Percentiles rank a stretch among this genome's conserved stretches.
phyloP scores from a whole-genome alignment of 2,329 filamentous ascomycete species.

The Hansfordia pulvinata region DNA sequence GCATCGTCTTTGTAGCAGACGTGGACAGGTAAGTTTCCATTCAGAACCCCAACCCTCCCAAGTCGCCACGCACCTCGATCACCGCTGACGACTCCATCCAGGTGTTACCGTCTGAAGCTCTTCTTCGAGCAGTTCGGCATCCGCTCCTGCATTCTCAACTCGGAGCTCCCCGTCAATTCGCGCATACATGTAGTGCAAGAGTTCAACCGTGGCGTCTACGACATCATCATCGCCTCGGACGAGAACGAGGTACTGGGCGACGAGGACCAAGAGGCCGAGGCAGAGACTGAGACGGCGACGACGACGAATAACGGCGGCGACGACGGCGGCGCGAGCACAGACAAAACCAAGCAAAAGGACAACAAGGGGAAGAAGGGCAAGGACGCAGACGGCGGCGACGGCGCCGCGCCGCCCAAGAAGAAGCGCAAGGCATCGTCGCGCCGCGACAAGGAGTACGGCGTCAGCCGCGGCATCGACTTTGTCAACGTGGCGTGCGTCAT shows the following conservation, averaged over 20 bases:
- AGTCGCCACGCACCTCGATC: too few relatives aligned
- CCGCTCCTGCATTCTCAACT: slow-evolving; percentile 85
- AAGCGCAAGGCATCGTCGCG: slow-evolving; percentile 48
- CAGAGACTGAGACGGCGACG: slow-evolving; percentile 14
- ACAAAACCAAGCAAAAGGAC: slow-evolving; percentile 14
- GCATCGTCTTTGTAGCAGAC: slow-evolving; percentile 57
- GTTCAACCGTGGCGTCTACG: slow-evolving; percentile 93
- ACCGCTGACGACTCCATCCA: too few relatives aligned
- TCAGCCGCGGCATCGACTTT: slow-evolving; percentile 96
- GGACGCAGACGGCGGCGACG: slow-evolving; percentile 12
- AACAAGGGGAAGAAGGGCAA: slow-evolving; percentile 15
- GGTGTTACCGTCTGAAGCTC: slow-evolving; percentile 83
- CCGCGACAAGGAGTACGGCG: slow-evolving; percentile 76
- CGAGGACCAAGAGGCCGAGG: slow-evolving; percentile 28
- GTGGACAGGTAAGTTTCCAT: too few relatives aligned
- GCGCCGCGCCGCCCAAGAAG: slow-evolving; percentile 30
- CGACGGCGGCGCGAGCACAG: slow-evolving; percentile 31
- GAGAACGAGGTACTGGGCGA: slow-evolving; percentile 73
- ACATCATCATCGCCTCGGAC: slow-evolving; percentile 94
- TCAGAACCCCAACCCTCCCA: too few relatives aligned
- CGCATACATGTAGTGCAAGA: slow-evolving; percentile 91
- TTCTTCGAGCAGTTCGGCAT: slow-evolving; percentile 97
- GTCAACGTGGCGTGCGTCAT: slow-evolving; percentile 87
- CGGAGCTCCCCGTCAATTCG: slow-evolving; percentile 85
- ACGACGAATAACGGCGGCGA: slow-evolving; percentile 15